Evolutionary conservation across 1,139 yeast genomes (phyloP), one percentile per base, ranked within the genome.

Genomic region (Pichia sp.): DNA sequence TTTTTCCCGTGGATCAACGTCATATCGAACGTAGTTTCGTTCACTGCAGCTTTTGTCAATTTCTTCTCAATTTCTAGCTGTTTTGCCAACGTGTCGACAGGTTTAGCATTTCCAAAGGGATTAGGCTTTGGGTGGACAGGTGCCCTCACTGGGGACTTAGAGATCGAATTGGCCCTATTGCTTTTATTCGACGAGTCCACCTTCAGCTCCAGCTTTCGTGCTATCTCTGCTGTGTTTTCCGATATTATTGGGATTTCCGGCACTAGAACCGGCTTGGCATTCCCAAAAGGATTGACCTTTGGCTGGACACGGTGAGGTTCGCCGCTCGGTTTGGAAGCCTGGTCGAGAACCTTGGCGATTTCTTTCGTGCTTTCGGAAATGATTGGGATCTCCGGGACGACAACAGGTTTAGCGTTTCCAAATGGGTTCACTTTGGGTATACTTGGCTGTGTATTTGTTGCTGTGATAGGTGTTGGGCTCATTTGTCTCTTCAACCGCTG

Each of bases 21-120:
- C 29, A 60, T 81, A 63, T 77, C 78, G 51, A 80, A 75, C 0
- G 88, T 84, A 0, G 87, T 83, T 45, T 79, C 77, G 62, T 84
- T 84, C 16, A 78, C 71, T 32, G 72, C 73, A 47, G 83, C 69
- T 51, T 74, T 72, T 7, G 76, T 71, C 57, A 85, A 69, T 62
- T 78, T 70, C 53, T 75, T 72, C 52, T 80, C 83, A 16, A 80
- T 66, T 54, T 78, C 81, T 46, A 73, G 59, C 54, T 76, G 77
- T 58, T 73, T 77, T 2, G 80, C 68, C 30, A 76, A 67, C 0
- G 78, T 74, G 61, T 79, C 84, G 4, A 79, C 81, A 0, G 84
- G 84, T 61, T 75, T 79, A 0, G 83, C 84, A 32, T 71, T 66
- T 3, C 84, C 83, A 65, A 79, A 79, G 1, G 83, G 83, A 59